Evolutionary conservation across 1,139 yeast genomes (phyloP), one percentile per base, ranked within the genome.

Genomic region (Magnusiomyces clavatus): DNA sequence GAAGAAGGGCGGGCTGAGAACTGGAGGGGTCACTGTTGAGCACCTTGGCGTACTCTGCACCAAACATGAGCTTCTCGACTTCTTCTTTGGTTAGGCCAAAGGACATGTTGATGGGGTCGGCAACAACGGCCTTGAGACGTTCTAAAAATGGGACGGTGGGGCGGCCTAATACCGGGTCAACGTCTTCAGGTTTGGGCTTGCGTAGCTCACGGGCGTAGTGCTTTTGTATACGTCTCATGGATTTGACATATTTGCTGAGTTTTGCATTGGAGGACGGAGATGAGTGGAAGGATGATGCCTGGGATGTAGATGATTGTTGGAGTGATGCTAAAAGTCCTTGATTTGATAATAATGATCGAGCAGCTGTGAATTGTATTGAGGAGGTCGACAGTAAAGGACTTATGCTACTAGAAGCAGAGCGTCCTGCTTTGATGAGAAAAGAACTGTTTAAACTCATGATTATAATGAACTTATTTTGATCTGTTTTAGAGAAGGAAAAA

Each of bases 131-230:
- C 59, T 76, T 74, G 52, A 89, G 74, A 66, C 96, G 78, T 49
- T 72, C 70, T 53, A 88, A 70, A 62, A 89, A 89, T n/a, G 84
- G 82, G 56, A 82, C 82, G 50, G 76, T 70, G 4, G 78, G 68
- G 51, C 77, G 77, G 10, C 97, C 97, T 54, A 88, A 75, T 1
- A 89, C 95, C 1, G 97, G 97, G 67, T 89, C 87, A 36, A 81
- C 78, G 38, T 52, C 53, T 53, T 61, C 65, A 36, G 59, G 57
- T 51, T 59, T 58, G 47, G 65, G 65, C 54, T 65, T 65, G 52
- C 58, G 56, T 57, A 64, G 58, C 55, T 64, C 61, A 45, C 61
- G 56, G n/a, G 68, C 69, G 51, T 60, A 64, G 52, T 65, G 68
- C 61, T 64, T 64, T 45, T 63, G 67, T 24, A 64, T 58, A 42